Evolutionary conservation across 805 yeast genomes (phyloP).

Genomic region (Pichia californica): DNA sequence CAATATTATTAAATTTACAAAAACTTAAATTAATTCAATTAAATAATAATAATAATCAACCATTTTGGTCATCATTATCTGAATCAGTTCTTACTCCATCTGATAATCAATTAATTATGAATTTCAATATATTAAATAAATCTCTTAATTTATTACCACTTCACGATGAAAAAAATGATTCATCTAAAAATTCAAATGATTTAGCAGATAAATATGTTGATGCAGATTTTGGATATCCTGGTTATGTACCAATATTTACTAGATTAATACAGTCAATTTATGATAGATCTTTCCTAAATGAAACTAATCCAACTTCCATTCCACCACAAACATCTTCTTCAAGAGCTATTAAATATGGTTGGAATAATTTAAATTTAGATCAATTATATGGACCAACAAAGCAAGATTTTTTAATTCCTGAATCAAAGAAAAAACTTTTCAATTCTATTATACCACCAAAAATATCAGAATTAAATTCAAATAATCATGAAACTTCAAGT

Average conservation of each 20-base stretch:
- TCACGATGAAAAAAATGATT: constrained; percentile 16
- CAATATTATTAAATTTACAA: constrained; percentile 42
- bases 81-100: not conserved
- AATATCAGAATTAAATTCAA: constrained; percentile 12
- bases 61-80: constrained; percentile 17
- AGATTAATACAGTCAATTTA: constrained; percentile 68
- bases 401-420: constrained; percentile 28
- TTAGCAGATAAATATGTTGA: constrained; percentile 32
- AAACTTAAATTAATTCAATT: constrained; percentile 39
- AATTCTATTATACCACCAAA: constrained; percentile 21
- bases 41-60: constrained; percentile 12
- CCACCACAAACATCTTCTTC: not conserved
- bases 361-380: constrained; percentile 35
- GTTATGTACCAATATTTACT: constrained; percentile 69
- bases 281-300: constrained; percentile 34
- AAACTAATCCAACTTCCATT: not conserved
- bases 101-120: constrained; percentile 27
- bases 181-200: constrained; percentile 19
- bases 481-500: constrained; percentile 16
- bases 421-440: constrained; percentile 24
- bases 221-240: constrained; percentile 66
- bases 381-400: constrained; percentile 35
- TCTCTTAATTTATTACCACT: constrained; percentile 46
- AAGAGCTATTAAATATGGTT: constrained; percentile 32
- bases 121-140: constrained; percentile 28